Evolutionary conservation across 768 basidiomycete species (phyloP).

Genomic region (Rhodotorula taiwanensis): DNA sequence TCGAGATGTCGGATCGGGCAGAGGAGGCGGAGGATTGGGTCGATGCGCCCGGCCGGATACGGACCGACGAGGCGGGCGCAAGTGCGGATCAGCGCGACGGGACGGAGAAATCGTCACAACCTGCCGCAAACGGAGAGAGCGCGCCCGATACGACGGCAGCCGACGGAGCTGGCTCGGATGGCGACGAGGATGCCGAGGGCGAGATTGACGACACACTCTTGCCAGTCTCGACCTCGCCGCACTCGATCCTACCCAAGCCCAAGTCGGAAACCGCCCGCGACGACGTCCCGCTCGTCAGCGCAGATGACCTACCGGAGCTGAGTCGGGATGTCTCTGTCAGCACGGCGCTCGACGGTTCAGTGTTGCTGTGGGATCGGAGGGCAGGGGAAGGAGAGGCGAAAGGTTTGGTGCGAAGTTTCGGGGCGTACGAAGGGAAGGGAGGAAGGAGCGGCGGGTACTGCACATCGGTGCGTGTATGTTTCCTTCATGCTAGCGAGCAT

Average conservation of each 20-base stretch:
- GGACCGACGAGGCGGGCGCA: slow-evolving; percentile 4
- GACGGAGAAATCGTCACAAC: too few species aligned
- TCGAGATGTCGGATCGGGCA: slow-evolving; percentile 10
- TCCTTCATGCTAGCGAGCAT: background rate
- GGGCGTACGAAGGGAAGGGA: background rate
- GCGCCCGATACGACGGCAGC: background rate
- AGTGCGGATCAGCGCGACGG: background rate
- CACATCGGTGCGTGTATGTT: slow-evolving; percentile 61
- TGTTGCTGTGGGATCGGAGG: slow-evolving; percentile 84
- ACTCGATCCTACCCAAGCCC: background rate
- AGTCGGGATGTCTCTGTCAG: slow-evolving; percentile 82
- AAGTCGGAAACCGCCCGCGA: background rate
- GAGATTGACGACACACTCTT: slow-evolving; percentile 13
- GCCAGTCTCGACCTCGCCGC: slow-evolving; percentile 1
- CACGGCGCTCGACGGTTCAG: slow-evolving; percentile 82
- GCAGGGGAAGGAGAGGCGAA: slow-evolving; percentile 41
- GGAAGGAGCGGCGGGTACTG: slow-evolving; percentile 61
- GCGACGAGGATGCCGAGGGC: slow-evolving; percentile 33
- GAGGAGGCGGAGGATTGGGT: background rate
- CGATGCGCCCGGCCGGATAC: slow-evolving; percentile 1
- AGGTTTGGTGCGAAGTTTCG: background rate
- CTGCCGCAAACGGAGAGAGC: background rate
- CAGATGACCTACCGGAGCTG: slow-evolving; percentile 47
- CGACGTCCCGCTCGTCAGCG: slow-evolving; percentile 6
- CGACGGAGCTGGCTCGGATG: slow-evolving; percentile 5